A percentile compares a stretch with the other conserved stretches of the same genome.
Evolutionary conservation across 2,329 filamentous ascomycete species (phyloP).

Genomic region (Tolypocladium album): DNA sequence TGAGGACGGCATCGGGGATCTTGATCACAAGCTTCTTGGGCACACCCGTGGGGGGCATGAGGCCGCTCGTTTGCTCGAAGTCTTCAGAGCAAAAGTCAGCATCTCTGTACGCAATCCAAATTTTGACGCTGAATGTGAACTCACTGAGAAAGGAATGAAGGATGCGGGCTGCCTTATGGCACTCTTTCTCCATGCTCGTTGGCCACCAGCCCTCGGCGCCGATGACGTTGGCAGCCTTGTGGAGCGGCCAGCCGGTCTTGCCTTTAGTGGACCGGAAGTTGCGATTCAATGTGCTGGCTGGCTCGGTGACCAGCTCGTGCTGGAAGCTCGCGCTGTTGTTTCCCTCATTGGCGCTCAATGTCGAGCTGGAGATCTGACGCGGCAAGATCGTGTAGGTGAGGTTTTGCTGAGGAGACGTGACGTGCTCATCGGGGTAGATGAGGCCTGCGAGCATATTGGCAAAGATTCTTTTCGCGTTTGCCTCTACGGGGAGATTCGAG

Average conservation of each 20-base stretch:
- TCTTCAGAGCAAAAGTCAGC: constrained; percentile 3
- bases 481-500: too few relatives aligned
- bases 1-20: constrained; percentile 35
- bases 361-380: neutral
- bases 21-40: constrained; percentile 22
- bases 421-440: constrained; percentile 8
- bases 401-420: constrained; percentile 9
- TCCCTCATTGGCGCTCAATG: neutral
- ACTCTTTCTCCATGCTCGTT: constrained; percentile 61
- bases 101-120: too few relatives aligned
- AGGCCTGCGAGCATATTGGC: constrained; percentile 9
- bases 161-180: constrained; percentile 66
- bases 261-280: constrained; percentile 57
- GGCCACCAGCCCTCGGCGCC: constrained; percentile 70
- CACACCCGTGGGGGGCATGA: constrained; percentile 20
- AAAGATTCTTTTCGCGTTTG: too few relatives aligned
- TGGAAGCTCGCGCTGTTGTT: neutral
- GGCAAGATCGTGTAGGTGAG: constrained; percentile 8
- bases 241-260: constrained; percentile 56
- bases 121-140: constrained; percentile 1
- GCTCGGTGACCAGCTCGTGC: constrained; percentile 6
- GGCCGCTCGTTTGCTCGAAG: constrained; percentile 11
- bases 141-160: constrained; percentile 59
- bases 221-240: constrained; percentile 56
- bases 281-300: constrained; percentile 30